Evolutionary conservation across 306 rosid species (phyloP).

Genomic region (Prinsepia uniflora): DNA sequence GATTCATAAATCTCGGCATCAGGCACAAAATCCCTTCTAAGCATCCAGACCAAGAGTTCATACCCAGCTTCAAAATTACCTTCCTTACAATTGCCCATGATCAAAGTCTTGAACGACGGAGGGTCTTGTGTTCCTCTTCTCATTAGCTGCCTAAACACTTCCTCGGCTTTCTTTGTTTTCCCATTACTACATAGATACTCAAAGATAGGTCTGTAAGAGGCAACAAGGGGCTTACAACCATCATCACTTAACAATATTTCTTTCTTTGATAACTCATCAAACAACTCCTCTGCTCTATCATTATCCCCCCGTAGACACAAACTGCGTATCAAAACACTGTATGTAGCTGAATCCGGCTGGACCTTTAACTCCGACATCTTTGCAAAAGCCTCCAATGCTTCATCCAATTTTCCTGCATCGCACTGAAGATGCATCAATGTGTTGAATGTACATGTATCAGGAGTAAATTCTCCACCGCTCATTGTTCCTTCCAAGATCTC

Average conservation of each 20-base stretch:
- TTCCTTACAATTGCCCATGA: slow-evolving; percentile 84
- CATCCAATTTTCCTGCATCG: slow-evolving; percentile 51
- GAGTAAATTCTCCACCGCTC: slow-evolving; percentile 39
- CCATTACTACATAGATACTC: slow-evolving; percentile 62
- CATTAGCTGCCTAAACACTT: slow-evolving; percentile 74
- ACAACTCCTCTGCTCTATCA: slow-evolving; percentile 55
- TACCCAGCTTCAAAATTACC: slow-evolving; percentile 59
- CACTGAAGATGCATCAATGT: slow-evolving; percentile 62
- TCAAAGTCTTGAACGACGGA: slow-evolving; percentile 52
- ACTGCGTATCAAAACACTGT: slow-evolving; percentile 59
- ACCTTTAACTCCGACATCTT: slow-evolving; percentile 55
- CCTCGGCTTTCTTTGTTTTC: slow-evolving; percentile 68
- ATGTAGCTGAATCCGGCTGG: slow-evolving; percentile 69
- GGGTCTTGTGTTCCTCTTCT: slow-evolving; percentile 85
- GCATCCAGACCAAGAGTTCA: slow-evolving; percentile 62
- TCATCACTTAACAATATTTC: slow-evolving; percentile 42
- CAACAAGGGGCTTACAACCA: slow-evolving; percentile 78
- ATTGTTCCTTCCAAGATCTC: slow-evolving; percentile 47
- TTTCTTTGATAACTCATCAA: slow-evolving; percentile 56
- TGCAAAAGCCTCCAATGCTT: slow-evolving; percentile 59
- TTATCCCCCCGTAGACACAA: slow-evolving; percentile 57
- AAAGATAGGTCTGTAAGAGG: slow-evolving; percentile 63
- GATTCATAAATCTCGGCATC: slow-evolving; percentile 51
- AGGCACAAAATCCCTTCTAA: slow-evolving; percentile 72
- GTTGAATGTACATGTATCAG: slow-evolving; percentile 76